phyloP scores from a whole-genome alignment of 345 rosid genomes.

The Syzygium grande region DNA sequence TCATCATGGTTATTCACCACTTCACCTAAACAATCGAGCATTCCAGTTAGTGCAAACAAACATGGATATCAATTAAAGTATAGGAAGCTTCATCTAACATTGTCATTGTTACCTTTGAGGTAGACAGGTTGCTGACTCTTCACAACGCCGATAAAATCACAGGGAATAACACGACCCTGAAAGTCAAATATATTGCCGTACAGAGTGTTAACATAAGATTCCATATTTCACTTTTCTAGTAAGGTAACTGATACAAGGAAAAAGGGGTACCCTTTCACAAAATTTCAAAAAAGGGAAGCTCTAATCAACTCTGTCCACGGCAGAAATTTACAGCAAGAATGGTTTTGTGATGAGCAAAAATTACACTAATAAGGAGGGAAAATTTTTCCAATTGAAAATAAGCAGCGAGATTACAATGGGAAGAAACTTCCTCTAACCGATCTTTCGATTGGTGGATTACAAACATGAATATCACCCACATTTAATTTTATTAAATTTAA shows the following conservation, averaged over 20 bases:
- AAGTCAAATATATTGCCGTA: slow-evolving; percentile 7
- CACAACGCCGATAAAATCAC: slow-evolving; percentile 81
- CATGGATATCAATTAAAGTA: neutral
- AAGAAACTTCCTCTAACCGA: neutral
- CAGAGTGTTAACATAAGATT: neutral
- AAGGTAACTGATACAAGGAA: neutral
- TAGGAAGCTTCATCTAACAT: neutral
- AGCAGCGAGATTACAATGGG: neutral
- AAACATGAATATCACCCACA: neutral
- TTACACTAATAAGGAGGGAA: neutral
- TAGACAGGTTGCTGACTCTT: slow-evolving; percentile 95
- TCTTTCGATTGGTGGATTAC: neutral
- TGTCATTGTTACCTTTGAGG: slow-evolving; percentile 48
- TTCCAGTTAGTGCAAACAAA: neutral
- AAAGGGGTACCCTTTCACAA: neutral
- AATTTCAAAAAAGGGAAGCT: neutral
- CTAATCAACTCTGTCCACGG: neutral
- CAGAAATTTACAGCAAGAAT: neutral
- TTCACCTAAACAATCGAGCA: slow-evolving; percentile 46
- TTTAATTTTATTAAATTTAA: neutral
- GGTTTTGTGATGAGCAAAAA: neutral
- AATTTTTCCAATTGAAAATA: neutral
- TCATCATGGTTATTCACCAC: slow-evolving; percentile 93
- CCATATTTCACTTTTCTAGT: neutral
- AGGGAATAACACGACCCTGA: slow-evolving; percentile 92